These are phyloP conservation scores for Heliocybe sulcata DNA, from an alignment of 1,284 basidiomycete species.

Conservation along the genomic window DNA sequence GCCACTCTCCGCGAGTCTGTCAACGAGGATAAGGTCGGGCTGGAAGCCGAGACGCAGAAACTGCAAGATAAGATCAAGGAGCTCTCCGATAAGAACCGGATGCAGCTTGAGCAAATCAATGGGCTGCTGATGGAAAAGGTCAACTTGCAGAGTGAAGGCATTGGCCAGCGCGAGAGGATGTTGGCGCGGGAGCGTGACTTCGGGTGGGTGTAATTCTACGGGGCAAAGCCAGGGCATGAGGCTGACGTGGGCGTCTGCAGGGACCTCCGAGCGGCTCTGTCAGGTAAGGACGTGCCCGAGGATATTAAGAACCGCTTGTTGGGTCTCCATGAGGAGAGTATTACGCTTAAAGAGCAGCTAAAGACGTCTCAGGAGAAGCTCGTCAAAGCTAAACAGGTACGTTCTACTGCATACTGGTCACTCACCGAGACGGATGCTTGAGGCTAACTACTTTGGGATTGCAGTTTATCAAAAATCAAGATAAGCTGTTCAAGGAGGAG, in stretches of 20 bases:
- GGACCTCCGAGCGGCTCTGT: slow-evolving; percentile 66
- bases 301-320: slow-evolving; percentile 76
- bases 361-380: slow-evolving; percentile 76
- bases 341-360: slow-evolving; percentile 62
- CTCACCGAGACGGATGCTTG: background rate
- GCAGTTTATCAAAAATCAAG: slow-evolving; percentile 89
- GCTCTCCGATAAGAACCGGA: slow-evolving; percentile 77
- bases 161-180: slow-evolving; percentile 79
- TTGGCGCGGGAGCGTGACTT: slow-evolving; percentile 76
- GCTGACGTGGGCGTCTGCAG: slow-evolving; percentile 33
- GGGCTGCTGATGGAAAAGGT: slow-evolving; percentile 86
- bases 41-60: slow-evolving; percentile 62
- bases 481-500: slow-evolving; percentile 80
- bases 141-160: slow-evolving; percentile 80
- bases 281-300: slow-evolving; percentile 71
- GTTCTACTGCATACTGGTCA: slow-evolving; percentile 12
- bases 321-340: slow-evolving; percentile 71
- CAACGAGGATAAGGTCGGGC: slow-evolving; percentile 75
- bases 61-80: slow-evolving; percentile 68
- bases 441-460: slow-evolving; percentile 3
- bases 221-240: background rate
- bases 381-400: slow-evolving; percentile 70
- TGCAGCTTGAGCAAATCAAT: slow-evolving; percentile 91
- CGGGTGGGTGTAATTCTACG: slow-evolving; percentile 38
- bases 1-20: slow-evolving; percentile 81